Evolutionary conservation across 257 asterid species (phyloP).

Genomic region (Cruciata laevipes): DNA sequence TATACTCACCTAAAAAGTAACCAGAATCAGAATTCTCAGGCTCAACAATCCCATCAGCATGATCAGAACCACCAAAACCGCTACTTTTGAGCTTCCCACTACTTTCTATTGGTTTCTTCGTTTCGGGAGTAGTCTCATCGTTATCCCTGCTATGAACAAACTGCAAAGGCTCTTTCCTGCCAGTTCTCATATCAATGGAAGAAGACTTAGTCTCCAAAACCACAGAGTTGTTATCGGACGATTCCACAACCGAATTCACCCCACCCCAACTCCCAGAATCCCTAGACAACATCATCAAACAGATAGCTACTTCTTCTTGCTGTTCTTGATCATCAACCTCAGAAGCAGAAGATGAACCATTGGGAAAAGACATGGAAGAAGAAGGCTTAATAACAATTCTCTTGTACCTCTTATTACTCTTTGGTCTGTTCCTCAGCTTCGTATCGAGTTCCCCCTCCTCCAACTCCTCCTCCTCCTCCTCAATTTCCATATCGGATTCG

Average conservation of each 20-base stretch:
- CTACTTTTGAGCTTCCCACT: slow-evolving; percentile 29
- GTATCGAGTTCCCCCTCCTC: background rate
- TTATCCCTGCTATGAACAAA: slow-evolving; percentile 17
- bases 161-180: slow-evolving; percentile 23
- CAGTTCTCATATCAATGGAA: slow-evolving; percentile 45
- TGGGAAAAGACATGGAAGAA: slow-evolving; percentile 29
- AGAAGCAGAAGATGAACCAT: slow-evolving; percentile 55
- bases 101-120: slow-evolving; percentile 19
- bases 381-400: slow-evolving; percentile 37
- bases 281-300: slow-evolving; percentile 80
- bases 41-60: slow-evolving; percentile 31
- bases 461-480: background rate
- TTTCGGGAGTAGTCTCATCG: slow-evolving; percentile 16
- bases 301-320: slow-evolving; percentile 64
- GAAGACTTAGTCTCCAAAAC: slow-evolving; percentile 72
- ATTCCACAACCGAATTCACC: slow-evolving; percentile 70
- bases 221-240: slow-evolving; percentile 82
- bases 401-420: slow-evolving; percentile 45
- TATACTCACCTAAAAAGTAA: slow-evolving; percentile 68
- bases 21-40: slow-evolving; percentile 80
- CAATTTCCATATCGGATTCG: slow-evolving; percentile 8
- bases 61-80: slow-evolving; percentile 18
- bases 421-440: slow-evolving; percentile 34
- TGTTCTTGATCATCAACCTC: slow-evolving; percentile 71
- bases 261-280: slow-evolving; percentile 52